Percentiles rank a stretch among this genome's conserved stretches.
phyloP scores from a whole-genome alignment of 2,329 filamentous ascomycete species.

The Calonectria fujianensis region DNA sequence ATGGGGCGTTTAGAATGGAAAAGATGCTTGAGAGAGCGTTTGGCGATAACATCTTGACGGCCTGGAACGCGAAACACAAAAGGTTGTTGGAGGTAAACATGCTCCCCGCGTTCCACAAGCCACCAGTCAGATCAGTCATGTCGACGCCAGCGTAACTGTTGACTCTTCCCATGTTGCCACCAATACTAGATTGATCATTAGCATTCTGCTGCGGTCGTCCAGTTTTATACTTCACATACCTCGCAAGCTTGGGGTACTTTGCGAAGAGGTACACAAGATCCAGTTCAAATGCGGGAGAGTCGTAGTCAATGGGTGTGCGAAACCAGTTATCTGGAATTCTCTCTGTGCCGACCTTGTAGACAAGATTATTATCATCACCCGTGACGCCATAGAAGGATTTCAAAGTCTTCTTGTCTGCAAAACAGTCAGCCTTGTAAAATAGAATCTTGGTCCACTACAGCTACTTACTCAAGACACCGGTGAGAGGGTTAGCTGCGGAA shows the following conservation, averaged over 20 bases:
- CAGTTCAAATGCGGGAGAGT: conserved; percentile 41
- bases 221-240: neutral
- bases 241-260: conserved; percentile 11
- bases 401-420: conserved; percentile 60
- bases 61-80: neutral
- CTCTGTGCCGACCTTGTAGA: conserved; percentile 67
- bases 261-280: neutral
- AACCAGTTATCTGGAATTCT: conserved; percentile 72
- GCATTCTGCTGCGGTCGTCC: neutral
- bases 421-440: neutral
- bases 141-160: conserved; percentile 9
- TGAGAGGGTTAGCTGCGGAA: conserved; percentile 60
- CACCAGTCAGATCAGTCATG: neutral
- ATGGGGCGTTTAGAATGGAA: neutral
- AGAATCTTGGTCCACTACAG: neutral
- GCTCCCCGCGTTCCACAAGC: neutral
- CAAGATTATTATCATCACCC: conserved; percentile 61
- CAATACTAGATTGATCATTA: neutral
- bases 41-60: neutral
- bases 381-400: conserved; percentile 68
- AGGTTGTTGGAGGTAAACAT: neutral
- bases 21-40: neutral
- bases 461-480: conserved; percentile 52
- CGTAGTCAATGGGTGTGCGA: conserved; percentile 64
- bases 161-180: conserved; percentile 9